phyloP scores from a whole-genome alignment of 208 protist species.

The Crithidia acanthocephali region DNA sequence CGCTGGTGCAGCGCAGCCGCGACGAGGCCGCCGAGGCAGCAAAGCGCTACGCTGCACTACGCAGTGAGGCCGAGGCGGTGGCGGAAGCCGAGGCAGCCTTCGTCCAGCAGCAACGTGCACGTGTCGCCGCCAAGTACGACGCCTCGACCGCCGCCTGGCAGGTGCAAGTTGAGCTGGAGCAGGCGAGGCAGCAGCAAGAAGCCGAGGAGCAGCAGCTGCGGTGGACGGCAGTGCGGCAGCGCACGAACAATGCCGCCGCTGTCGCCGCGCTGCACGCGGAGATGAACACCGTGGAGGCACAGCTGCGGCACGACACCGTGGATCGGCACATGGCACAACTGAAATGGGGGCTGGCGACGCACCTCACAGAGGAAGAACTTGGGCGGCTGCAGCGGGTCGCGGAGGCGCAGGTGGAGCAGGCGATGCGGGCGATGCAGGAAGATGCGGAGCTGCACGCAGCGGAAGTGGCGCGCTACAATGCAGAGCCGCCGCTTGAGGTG shows the following conservation, averaged over 20 bases:
- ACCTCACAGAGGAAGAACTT: conserved; percentile 63
- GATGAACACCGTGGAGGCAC: conserved; percentile 34
- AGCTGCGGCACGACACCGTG: conserved; percentile 47
- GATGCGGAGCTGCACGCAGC: conserved; percentile 1
- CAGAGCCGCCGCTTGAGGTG: conserved; percentile 9
- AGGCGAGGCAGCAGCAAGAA: conserved; percentile 38
- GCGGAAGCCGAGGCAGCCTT: conserved; percentile 47
- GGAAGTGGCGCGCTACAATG: conserved; percentile 1
- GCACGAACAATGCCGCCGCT: conserved; percentile 41
- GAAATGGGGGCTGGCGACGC: conserved; percentile 57
- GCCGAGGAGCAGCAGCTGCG: conserved; percentile 49
- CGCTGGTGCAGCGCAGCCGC: conserved; percentile 39
- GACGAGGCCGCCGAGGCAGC: conserved; percentile 33
- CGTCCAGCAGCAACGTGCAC: conserved; percentile 64
- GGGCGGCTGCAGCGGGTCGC: conserved; percentile 51
- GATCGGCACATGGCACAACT: conserved; percentile 55
- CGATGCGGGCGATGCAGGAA: conserved; percentile 31
- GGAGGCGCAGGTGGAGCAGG: conserved; percentile 45
- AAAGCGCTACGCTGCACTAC: conserved; percentile 34
- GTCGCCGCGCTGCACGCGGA: conserved; percentile 52
- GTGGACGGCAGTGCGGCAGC: conserved; percentile 37
- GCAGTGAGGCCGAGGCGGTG: conserved; percentile 34
- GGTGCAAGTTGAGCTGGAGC: conserved; percentile 45
- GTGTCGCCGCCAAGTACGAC: conserved; percentile 75
- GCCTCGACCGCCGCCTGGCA: conserved; percentile 47